These are phyloP conservation scores for Forsythia viridissima DNA, from an alignment of 257 asterid species.

Conservation along the genomic window DNA sequence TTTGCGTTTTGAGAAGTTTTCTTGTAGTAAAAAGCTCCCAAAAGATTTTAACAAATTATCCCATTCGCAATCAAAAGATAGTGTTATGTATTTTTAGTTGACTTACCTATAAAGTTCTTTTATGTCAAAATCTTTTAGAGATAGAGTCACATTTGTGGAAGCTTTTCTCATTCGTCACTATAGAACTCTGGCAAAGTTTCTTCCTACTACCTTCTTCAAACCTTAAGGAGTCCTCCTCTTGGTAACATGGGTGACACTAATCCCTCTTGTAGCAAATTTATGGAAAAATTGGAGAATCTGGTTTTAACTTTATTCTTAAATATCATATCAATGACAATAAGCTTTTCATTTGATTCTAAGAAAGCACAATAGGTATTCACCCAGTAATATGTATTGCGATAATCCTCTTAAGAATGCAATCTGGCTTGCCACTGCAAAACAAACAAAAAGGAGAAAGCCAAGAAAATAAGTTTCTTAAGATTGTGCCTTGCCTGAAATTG, in stretches of 20 bases:
- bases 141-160: neutral
- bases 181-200: neutral
- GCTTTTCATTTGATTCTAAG: neutral
- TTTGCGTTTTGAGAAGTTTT: neutral
- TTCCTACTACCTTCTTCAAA: neutral
- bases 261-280: neutral
- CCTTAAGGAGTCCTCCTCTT: neutral
- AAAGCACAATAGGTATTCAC: neutral
- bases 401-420: neutral
- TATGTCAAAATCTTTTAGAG: neutral
- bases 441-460: too few species aligned
- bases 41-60: neutral
- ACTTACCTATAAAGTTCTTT: neutral
- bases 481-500: neutral
- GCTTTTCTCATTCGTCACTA: neutral
- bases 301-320: neutral
- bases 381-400: neutral
- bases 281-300: neutral
- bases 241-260: neutral
- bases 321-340: neutral
- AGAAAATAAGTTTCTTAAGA: neutral
- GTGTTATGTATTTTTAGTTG: neutral
- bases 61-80: neutral
- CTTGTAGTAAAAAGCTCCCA: neutral
- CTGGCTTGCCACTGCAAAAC: neutral